phyloP scores from a whole-genome alignment of 139 green algal genomes.

The Diplosphaera chodatii region DNA sequence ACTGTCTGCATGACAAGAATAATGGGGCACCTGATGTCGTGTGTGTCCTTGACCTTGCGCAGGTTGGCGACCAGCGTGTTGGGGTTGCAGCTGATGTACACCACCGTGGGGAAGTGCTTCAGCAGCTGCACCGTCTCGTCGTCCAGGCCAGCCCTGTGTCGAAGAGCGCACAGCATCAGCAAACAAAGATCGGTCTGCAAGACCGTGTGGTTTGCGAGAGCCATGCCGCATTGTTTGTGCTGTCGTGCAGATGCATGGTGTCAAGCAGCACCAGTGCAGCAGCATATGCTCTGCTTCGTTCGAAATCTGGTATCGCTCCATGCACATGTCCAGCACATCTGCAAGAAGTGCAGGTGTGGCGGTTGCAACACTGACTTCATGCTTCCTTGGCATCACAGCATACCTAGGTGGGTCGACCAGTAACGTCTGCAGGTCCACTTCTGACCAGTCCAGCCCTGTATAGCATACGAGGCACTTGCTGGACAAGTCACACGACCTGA shows the following conservation, averaged over 20 bases:
- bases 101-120: constrained; percentile 64
- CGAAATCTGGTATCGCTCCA: no score
- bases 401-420: constrained; percentile 78
- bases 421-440: constrained; percentile 55
- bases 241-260: constrained; percentile 12
- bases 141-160: constrained; percentile 41
- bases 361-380: background rate
- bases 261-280: no score
- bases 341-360: no score
- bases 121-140: constrained; percentile 47
- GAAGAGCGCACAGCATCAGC: background rate
- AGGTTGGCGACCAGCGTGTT: constrained; percentile 71
- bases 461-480: no score
- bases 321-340: no score
- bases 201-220: no score
- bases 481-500: no score
- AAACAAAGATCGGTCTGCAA: no score
- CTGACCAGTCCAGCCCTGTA: constrained; percentile 9
- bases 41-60: constrained; percentile 10
- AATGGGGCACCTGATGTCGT: constrained; percentile 3
- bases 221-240: background rate
- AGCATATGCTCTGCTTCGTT: no score
- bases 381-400: background rate
- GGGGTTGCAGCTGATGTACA: constrained; percentile 96
- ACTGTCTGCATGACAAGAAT: background rate